A percentile compares a stretch with the other conserved stretches of the same genome.
Conservation (phyloP, 2,329 filamentous ascomycete genomes). For the Epichloe uncinata region DNA sequence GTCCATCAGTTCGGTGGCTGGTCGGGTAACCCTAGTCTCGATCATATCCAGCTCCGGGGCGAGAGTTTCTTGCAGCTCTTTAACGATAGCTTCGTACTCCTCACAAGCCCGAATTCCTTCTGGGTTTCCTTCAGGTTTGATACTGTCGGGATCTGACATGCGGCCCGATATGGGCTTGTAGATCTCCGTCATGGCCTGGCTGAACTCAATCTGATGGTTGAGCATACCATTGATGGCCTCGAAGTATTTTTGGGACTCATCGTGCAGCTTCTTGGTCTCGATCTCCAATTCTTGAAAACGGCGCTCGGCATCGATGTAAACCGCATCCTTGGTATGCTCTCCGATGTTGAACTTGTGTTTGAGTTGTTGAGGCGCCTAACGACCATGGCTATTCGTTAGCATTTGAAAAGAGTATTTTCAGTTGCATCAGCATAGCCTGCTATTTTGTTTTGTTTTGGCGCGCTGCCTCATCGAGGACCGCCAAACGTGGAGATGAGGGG, state of each 20-base stretch:
- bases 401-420: background rate
- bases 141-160: constrained; percentile 80
- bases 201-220: constrained; percentile 94
- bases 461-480: background rate
- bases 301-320: constrained; percentile 89
- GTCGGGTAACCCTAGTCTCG: constrained; percentile 76
- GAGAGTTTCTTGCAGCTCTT: constrained; percentile 77
- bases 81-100: constrained; percentile 85
- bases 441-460: background rate
- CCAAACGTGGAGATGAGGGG: constrained; percentile 17
- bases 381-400: background rate
- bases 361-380: constrained; percentile 75
- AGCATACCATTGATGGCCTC: constrained; percentile 98
- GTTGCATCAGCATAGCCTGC: background rate
- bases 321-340: constrained; percentile 85
- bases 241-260: constrained; percentile 96
- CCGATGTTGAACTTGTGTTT: constrained; percentile 90
- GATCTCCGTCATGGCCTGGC: constrained; percentile 86
- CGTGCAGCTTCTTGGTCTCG: constrained; percentile 93
- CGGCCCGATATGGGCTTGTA: constrained; percentile 97
- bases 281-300: constrained; percentile 87
- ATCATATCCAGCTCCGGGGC: constrained; percentile 96
- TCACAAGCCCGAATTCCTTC: constrained; percentile 93
- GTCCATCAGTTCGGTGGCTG: constrained; percentile 83
- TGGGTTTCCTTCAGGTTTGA: constrained; percentile 70